Evolutionary conservation across 2,329 filamentous ascomycete species (phyloP).

Genomic region (Myriosclerotinia duriaeana): DNA sequence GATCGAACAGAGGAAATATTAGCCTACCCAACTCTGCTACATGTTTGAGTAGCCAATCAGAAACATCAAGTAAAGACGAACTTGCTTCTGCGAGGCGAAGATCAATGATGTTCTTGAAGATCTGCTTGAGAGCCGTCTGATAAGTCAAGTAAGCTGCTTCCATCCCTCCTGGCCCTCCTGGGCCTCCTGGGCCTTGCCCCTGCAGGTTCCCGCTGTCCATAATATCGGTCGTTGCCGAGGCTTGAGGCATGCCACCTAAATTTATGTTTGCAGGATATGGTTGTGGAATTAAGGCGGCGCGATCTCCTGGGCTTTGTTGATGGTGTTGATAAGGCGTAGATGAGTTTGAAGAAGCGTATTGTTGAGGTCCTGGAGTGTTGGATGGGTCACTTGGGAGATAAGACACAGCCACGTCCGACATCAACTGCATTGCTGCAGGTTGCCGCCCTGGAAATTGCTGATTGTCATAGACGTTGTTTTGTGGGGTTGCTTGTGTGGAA

Average conservation of each 20-base stretch:
- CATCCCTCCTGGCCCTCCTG: slow-evolving; percentile 48
- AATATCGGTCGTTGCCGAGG: slow-evolving; percentile 42
- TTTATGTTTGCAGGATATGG: slow-evolving; percentile 52
- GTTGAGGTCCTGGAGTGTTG: slow-evolving; percentile 54
- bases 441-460: slow-evolving; percentile 75
- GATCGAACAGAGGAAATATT: slow-evolving; percentile 36
- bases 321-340: slow-evolving; percentile 57
- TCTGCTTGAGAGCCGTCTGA: slow-evolving; percentile 59
- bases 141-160: slow-evolving; percentile 70
- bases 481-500: slow-evolving; percentile 62
- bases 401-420: slow-evolving; percentile 69
- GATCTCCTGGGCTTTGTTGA: slow-evolving; percentile 57
- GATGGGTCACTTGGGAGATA: slow-evolving; percentile 72
- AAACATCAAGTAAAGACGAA: slow-evolving; percentile 58
- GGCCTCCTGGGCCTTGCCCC: slow-evolving; percentile 48
- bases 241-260: slow-evolving; percentile 50
- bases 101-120: slow-evolving; percentile 61
- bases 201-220: slow-evolving; percentile 60
- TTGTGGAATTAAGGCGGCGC: slow-evolving; percentile 54
- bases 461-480: slow-evolving; percentile 71
- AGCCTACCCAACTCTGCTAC: slow-evolving; percentile 64
- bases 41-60: slow-evolving; percentile 65
- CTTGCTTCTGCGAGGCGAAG: slow-evolving; percentile 61
- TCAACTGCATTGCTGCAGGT: slow-evolving; percentile 73
- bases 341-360: slow-evolving; percentile 52